Base-by-base conservation (phyloP, 345 rosid genomes). In the Hypericum androsaemum region DNA sequence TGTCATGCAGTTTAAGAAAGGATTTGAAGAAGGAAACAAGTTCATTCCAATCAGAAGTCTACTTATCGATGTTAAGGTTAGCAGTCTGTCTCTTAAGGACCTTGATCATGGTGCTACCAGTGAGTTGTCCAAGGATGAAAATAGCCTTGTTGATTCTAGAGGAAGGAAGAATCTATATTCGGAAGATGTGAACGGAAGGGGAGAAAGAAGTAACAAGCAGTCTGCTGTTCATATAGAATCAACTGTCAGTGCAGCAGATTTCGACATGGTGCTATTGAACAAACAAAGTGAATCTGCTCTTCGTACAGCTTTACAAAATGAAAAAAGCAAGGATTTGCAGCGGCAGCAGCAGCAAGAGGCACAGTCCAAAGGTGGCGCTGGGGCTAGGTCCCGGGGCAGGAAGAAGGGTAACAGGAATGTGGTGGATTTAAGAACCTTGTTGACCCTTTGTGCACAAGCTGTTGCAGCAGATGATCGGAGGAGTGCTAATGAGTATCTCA, bases 11-110 rank as follows among this genome's bases (percentile, higher is more conserved):
- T 75, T 82, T 57, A 79, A 60, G 57, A 82, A 57, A 65, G 80
- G 83, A 44, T 63, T 79, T 43, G 81, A 77, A 65, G 89, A 82
- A 69, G 89, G 72, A 0, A 79, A 81, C 41, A 79, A 72, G 68
- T 79, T 82, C 62, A 74, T 79, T 41, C 83, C 81, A 11, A 61
- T 53, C 43, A 70, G 58, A 8, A 53, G 62, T 46, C 61, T 62
- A 28, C 52, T 54, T 59, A 37, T 43, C 39, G 64, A 70, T 74
- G 41, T 71, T 46, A 70, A 64, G 41, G 64, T 17, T 37, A 61
- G 17, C 17, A 58, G 76, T 8, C 32, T 64, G 57, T 67, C 50
- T 43, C 58, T 48, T 37, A 63, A 65, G 54, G 73, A 71, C 37
- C 15, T 57, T 22, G 32, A 22, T 22, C 4, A 4, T 22, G 32